These are phyloP conservation scores for Suillus sp. DNA, from an alignment of 768 basidiomycete species.

Conservation along the genomic window DNA sequence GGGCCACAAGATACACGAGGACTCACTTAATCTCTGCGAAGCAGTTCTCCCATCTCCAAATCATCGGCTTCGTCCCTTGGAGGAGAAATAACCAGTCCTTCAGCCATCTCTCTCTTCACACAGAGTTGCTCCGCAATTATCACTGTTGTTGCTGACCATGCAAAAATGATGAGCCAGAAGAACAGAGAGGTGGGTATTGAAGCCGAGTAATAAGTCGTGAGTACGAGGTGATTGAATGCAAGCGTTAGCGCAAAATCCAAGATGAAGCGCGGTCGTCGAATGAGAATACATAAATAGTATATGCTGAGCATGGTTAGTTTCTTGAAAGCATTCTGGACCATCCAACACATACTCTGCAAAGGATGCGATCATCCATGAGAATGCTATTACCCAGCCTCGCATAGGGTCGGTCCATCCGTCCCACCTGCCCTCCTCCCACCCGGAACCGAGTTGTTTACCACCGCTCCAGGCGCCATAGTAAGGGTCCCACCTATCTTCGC, in stretches of 20 bases:
- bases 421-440: slow-evolving; percentile 53
- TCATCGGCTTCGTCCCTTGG: slow-evolving; percentile 50
- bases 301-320: slow-evolving; percentile 42
- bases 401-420: slow-evolving; percentile 73
- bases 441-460: slow-evolving; percentile 70
- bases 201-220: slow-evolving; percentile 82
- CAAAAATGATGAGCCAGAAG: slow-evolving; percentile 85
- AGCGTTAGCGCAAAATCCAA: slow-evolving; percentile 94
- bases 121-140: slow-evolving; percentile 90
- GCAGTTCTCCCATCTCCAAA: slow-evolving; percentile 52
- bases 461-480: slow-evolving; percentile 80
- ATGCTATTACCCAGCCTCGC: slow-evolving; percentile 89
- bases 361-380: slow-evolving; percentile 83
- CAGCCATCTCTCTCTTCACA: slow-evolving; percentile 85
- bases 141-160: slow-evolving; percentile 72
- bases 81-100: slow-evolving; percentile 65
- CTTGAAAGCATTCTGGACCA: slow-evolving; percentile 10
- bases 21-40: slow-evolving; percentile 65
- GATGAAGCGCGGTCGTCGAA: slow-evolving; percentile 90
- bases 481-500: slow-evolving; percentile 64
- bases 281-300: slow-evolving; percentile 81
- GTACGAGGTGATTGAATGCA: slow-evolving; percentile 86
- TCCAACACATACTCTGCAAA: slow-evolving; percentile 75
- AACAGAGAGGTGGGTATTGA: slow-evolving; percentile 83
- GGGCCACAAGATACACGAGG: not conserved